A percentile compares a stretch with the other conserved stretches of the same genome.
phyloP scores from a whole-genome alignment of 371 early-diverging fungal genomes.

The Synchytrium microbalum region DNA sequence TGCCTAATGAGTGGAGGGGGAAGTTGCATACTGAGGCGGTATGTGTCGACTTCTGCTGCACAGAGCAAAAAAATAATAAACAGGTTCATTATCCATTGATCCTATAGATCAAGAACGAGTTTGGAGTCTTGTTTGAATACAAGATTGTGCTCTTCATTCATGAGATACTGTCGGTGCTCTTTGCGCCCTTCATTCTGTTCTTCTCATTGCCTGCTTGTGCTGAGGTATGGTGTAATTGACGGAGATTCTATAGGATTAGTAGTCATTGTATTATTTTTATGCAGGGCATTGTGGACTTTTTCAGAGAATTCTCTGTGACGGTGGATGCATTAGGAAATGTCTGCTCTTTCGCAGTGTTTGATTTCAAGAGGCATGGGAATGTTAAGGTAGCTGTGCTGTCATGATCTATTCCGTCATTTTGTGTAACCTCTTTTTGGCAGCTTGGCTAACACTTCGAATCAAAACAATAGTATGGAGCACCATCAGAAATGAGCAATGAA shows the following conservation, averaged over 20 bases:
- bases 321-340: constrained; percentile 86
- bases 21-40: constrained; percentile 77
- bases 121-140: constrained; percentile 69
- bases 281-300: constrained; percentile 74
- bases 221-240: constrained; percentile 35
- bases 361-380: constrained; percentile 73
- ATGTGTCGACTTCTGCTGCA: not conserved
- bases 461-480: constrained; percentile 60
- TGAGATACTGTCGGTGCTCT: constrained; percentile 73
- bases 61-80: not conserved
- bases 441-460: not conserved
- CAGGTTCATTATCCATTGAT: not conserved
- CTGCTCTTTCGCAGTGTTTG: constrained; percentile 91
- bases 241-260: not conserved
- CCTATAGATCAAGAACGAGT: constrained; percentile 67
- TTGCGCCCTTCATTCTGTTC: constrained; percentile 81
- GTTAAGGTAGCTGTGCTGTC: constrained; percentile 40
- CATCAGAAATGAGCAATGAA: constrained; percentile 47
- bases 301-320: constrained; percentile 87
- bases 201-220: constrained; percentile 71
- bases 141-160: constrained; percentile 69
- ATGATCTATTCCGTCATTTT: not conserved
- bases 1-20: constrained; percentile 79
- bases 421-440: not conserved
- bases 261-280: not conserved